Conservation (phyloP, 1,139 yeast genomes). For the Candida labiduridarum region DNA sequence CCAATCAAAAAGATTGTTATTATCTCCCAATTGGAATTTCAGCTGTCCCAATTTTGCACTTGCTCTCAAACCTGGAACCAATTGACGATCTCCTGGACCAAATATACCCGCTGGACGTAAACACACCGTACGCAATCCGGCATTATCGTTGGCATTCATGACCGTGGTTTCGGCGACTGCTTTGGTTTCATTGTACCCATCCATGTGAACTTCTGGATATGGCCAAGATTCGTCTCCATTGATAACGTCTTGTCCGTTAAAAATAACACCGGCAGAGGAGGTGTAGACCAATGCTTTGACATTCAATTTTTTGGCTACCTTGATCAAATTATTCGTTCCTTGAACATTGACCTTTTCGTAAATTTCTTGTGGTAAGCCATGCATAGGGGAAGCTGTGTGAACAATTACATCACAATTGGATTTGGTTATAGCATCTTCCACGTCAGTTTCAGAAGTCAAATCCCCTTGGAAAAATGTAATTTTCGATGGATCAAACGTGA, state of each 20-base stretch:
- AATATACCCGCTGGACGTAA: slow-evolving; percentile 97
- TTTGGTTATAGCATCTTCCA: slow-evolving; percentile 58
- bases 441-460: slow-evolving; percentile 72
- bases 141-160: slow-evolving; percentile 60
- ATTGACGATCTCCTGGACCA: slow-evolving; percentile 98
- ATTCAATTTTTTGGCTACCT: slow-evolving; percentile 56
- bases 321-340: slow-evolving; percentile 79
- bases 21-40: slow-evolving; percentile 91
- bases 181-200: slow-evolving; percentile 93
- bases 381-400: slow-evolving; percentile 96
- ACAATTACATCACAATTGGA: slow-evolving; percentile 78
- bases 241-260: slow-evolving; percentile 86
- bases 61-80: slow-evolving; percentile 87
- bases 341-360: slow-evolving; percentile 89
- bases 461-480: slow-evolving; percentile 80
- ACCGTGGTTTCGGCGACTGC: slow-evolving; percentile 89
- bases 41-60: slow-evolving; percentile 87
- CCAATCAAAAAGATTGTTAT: slow-evolving; percentile 92
- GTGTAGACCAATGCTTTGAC: slow-evolving; percentile 85
- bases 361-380: slow-evolving; percentile 76
- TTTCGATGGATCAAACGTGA: slow-evolving; percentile 64
- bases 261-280: slow-evolving; percentile 95
- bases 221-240: slow-evolving; percentile 97
- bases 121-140: slow-evolving; percentile 74
- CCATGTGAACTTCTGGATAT: slow-evolving; percentile 90